These are phyloP conservation scores for Withania somnifera DNA, from an alignment of 305 asterid genomes.

Conservation along the genomic window DNA sequence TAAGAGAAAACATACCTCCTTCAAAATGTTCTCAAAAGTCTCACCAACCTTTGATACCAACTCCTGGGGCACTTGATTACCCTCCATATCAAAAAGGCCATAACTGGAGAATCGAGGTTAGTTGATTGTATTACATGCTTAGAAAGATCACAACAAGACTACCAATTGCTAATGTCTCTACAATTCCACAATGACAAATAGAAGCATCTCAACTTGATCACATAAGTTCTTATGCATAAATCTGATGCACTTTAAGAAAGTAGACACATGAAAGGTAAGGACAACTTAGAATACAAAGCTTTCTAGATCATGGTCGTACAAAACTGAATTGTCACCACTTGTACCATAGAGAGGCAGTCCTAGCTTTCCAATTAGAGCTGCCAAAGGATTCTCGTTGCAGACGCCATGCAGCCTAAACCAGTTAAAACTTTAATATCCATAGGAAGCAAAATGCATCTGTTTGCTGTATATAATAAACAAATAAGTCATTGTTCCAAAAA, in stretches of 20 bases:
- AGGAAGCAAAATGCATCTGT: background rate
- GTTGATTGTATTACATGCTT: background rate
- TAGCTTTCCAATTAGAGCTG: slow-evolving; percentile 67
- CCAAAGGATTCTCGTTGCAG: slow-evolving; percentile 83
- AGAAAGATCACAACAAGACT: background rate
- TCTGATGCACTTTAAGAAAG: background rate
- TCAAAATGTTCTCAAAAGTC: slow-evolving; percentile 67
- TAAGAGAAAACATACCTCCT: slow-evolving; percentile 39
- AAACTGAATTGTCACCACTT: slow-evolving; percentile 83
- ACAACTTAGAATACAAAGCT: slow-evolving; percentile 27
- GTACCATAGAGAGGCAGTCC: slow-evolving; percentile 91
- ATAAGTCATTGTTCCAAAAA: background rate
- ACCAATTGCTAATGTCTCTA: background rate
- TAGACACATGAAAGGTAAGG: background rate
- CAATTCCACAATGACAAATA: background rate
- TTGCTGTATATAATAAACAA: background rate
- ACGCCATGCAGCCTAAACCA: slow-evolving; percentile 80
- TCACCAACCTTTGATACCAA: slow-evolving; percentile 68
- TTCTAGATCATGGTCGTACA: slow-evolving; percentile 88
- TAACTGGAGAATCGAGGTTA: slow-evolving; percentile 37
- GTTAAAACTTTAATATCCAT: background rate
- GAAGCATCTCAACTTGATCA: too few species aligned
- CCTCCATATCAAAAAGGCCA: slow-evolving; percentile 78
- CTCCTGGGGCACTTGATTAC: slow-evolving; percentile 80
- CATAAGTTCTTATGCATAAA: background rate